Evolutionary conservation across 2,329 filamentous ascomycete genomes (phyloP).

Genomic region (Hirsutella minnesotensis): DNA sequence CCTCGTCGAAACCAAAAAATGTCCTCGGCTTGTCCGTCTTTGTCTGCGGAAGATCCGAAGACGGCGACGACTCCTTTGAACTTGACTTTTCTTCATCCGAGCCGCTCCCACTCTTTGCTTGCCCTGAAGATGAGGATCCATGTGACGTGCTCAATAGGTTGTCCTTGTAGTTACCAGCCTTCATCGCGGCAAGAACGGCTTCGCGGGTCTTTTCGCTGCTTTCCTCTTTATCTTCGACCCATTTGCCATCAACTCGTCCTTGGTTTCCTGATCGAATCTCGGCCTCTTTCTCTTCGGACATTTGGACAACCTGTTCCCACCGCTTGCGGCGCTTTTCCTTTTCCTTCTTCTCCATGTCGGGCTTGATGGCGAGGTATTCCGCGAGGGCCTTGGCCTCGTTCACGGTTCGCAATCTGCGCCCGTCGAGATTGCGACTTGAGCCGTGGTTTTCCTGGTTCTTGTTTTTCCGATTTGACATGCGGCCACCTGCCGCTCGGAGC

Average conservation of each 20-base stretch:
- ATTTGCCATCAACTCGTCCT: conserved; percentile 72
- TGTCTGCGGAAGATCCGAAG: conserved; percentile 26
- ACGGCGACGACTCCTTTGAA: conserved; percentile 38
- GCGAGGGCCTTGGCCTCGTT: conserved; percentile 92
- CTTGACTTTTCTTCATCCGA: conserved; percentile 25
- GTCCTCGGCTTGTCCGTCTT: conserved; percentile 29
- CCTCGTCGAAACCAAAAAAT: conserved; percentile 71
- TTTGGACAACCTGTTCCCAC: conserved; percentile 81
- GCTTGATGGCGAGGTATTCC: conserved; percentile 89
- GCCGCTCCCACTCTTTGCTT: conserved; percentile 13
- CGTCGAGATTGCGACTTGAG: conserved; percentile 88
- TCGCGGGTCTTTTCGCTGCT: conserved; percentile 71
- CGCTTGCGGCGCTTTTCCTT: conserved; percentile 74
- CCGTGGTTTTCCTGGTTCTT: conserved; percentile 75
- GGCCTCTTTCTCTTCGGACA: conserved; percentile 70
- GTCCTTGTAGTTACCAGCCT: conserved; percentile 49
- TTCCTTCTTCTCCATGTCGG: conserved; percentile 92
- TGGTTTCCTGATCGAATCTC: conserved; percentile 66
- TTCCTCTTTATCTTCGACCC: conserved; percentile 92
- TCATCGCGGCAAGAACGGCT: conserved; percentile 61
- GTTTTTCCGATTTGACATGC: conserved; percentile 95
- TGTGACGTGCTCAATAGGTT: conserved; percentile 42
- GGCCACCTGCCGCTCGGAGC: conserved; percentile 87
- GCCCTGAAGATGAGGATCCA: conserved; percentile 29
- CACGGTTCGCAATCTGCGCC: conserved; percentile 77